Evolutionary conservation across 2,329 filamentous ascomycete genomes (phyloP), one percentile per base, ranked within the genome.

Genomic region (Sporothrix pseudoabietina): DNA sequence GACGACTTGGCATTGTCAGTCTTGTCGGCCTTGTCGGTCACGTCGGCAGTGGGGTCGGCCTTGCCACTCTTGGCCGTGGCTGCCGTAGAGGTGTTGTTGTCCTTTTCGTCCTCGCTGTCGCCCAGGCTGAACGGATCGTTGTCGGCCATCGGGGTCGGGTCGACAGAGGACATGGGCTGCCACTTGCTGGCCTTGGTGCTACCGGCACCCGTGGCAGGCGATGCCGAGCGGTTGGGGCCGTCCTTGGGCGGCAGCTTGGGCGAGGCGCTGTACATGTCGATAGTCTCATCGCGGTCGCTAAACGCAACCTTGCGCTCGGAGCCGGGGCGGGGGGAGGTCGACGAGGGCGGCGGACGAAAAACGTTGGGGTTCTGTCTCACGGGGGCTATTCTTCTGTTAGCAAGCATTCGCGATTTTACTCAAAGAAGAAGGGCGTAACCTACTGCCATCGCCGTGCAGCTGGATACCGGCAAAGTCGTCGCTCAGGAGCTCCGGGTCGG

Each of bases 111-210:
- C 77, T 98, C 95, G 79, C 94, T 97, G 78, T 98, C 95, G 5
- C 96, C 96, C 16, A 99, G 87, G 79, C 94, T 98, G 83, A 99
- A 99, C 0, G 96, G 96, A 79, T 99, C 96, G 78, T 97, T 95
- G 77, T 98, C 94, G 22, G 88, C 87, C 75, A 97, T 92, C 16
- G 95, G 94, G 76, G 89, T 91, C 0, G 94, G 94, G 76, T 97
- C 93, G 16, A 98, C 90, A 0, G 91, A 87, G 14, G 94, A 94
- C 77, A 99, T 84, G 10, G 96, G 95, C 82, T 99, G 95, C 96
- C 96, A 99, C 84, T 99, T 99, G 87, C 94, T 98, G 63, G 88
- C 83, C 83, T 94, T 96, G 76, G 84, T 82, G 66, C 86, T 85
- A n/a, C 47, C 41, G 10, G 35, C 44, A 14, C 44, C 41, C 14